Evolutionary conservation across 495 filamentous ascomycete species (phyloP), one percentile per base, ranked within the genome.

Genomic region (Bathelium albidoporum): DNA sequence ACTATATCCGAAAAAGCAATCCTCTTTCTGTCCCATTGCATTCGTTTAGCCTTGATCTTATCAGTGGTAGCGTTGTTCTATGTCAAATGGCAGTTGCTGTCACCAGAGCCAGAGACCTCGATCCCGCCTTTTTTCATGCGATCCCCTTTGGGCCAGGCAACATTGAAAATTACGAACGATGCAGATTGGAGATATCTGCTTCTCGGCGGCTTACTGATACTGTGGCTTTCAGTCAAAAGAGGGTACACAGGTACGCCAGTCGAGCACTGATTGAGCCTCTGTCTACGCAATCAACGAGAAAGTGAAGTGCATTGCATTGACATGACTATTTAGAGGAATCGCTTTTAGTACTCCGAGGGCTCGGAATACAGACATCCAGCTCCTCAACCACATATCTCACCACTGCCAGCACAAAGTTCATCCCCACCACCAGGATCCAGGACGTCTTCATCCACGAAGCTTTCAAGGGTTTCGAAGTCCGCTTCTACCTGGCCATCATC

Each of bases 401-500:
- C 20, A 81, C 80, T 2, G 75, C 82, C n/a, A 79, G 82, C 16
- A 91, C 91, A 61, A 79, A 92, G 63, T 99, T 97, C 71, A 97
- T 99, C 32, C 94, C 95, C 3, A 96, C 94, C 0, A 88, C 85
- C 1, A 84, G 88, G 71, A 95, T 97, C 44, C 87, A 88, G 61
- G 94, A 97, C 75, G 87, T 97, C 62, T 82, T 96, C 62, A 89
- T 99, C 53, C 90, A 97, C 73, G 94, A 99, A 74, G 94, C 93
- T 34, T 97, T 97, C 76, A 84, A 83, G 64, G 93, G 94, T 44
- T 95, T 96, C 72, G 90, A 91, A 74, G 93, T 97, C 58, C 78
- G 87, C 61, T 95, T 90, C 72, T 96, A 96, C 73, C 78, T 99
- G 16, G 84, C 87, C 11, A 89, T 97, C 12, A 86, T 96, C 66